Evolutionary conservation across 176 grass and related monocot species (phyloP).

Genomic region (Ensete glaucum): DNA sequence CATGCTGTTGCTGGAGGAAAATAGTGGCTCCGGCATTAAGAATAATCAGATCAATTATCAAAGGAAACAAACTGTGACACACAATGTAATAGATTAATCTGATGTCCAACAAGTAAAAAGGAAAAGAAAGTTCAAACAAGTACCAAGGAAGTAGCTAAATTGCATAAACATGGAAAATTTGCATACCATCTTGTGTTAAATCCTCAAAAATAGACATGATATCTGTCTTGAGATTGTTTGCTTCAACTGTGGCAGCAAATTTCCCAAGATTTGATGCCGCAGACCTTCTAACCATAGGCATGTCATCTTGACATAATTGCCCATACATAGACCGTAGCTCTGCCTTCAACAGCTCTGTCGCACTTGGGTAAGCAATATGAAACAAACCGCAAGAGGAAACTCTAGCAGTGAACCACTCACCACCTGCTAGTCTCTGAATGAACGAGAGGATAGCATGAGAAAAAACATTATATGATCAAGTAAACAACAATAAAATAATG

Average conservation of each 20-base stretch:
- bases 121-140: background rate
- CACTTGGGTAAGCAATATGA: conserved; percentile 82
- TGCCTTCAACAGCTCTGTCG: conserved; percentile 53
- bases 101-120: background rate
- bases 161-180: background rate
- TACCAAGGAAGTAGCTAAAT: background rate
- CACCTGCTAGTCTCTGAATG: conserved; percentile 61
- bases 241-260: conserved; percentile 81
- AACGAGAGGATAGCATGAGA: conserved; percentile 10
- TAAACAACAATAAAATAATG: conserved; percentile 1
- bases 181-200: conserved; percentile 85
- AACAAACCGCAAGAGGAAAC: conserved; percentile 89
- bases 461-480: conserved; percentile 3
- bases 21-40: too few species aligned
- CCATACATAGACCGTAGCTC: conserved; percentile 68
- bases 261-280: conserved; percentile 91
- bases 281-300: conserved; percentile 95
- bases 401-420: conserved; percentile 84
- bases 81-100: background rate
- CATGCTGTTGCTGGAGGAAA: too few species aligned
- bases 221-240: conserved; percentile 59
- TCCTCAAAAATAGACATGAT: conserved; percentile 83
- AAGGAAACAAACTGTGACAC: too few species aligned
- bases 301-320: conserved; percentile 89
- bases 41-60: too few species aligned